These are phyloP conservation scores for Rubia balearica DNA, from an alignment of 305 asterid species.

Conservation along the genomic window DNA sequence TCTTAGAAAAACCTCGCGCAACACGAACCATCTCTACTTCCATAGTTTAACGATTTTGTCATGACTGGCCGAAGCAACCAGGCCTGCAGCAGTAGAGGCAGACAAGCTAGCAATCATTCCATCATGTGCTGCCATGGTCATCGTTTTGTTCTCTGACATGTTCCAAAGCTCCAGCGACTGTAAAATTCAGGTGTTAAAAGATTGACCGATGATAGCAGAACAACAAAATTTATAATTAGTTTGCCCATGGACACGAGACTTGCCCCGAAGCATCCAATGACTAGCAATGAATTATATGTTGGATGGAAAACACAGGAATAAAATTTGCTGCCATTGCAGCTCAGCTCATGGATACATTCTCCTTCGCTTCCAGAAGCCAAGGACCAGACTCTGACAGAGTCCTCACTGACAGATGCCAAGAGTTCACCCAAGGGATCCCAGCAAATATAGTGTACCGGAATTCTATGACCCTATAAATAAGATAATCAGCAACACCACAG, in stretches of 20 bases:
- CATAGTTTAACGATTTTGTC: conserved; percentile 83
- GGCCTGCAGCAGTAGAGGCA: conserved; percentile 57
- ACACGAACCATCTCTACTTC: conserved; percentile 35
- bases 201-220: not conserved
- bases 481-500: conserved; percentile 1
- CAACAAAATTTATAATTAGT: not conserved
- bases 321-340: conserved; percentile 81
- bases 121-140: conserved; percentile 80
- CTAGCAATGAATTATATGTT: conserved; percentile 61
- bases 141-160: conserved; percentile 71
- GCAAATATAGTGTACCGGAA: conserved; percentile 66
- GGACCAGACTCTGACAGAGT: conserved; percentile 82
- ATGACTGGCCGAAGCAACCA: conserved; percentile 94
- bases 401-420: conserved; percentile 90
- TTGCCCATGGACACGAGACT: conserved; percentile 13
- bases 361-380: conserved; percentile 77
- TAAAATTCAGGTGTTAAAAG: not conserved
- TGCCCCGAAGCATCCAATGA: conserved; percentile 96
- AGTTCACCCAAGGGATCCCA: conserved; percentile 94
- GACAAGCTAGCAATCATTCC: conserved; percentile 78
- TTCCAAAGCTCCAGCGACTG: conserved; percentile 98
- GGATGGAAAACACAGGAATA: conserved; percentile 96
- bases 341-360: conserved; percentile 75
- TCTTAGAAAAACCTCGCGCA: not conserved
- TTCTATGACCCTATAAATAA: conserved; percentile 62